phyloP scores from a whole-genome alignment of 164 flowering plant species.

The Platanus orientalis region DNA sequence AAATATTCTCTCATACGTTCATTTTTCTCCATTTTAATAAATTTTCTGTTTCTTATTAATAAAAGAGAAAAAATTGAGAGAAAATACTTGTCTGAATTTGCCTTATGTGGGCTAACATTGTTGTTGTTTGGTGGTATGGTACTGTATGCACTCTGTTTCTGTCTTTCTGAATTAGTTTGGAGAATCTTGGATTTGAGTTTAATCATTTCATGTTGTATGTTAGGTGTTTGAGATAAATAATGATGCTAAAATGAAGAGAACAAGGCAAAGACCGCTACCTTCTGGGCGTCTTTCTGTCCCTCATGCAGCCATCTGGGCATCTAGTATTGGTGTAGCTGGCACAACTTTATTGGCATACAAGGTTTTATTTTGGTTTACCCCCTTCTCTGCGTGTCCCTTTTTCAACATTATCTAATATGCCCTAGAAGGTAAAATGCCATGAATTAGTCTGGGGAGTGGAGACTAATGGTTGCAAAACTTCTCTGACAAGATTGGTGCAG shows the following conservation, averaged over 20 bases:
- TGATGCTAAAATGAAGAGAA: constrained; percentile 96
- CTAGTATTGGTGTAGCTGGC: constrained; percentile 70
- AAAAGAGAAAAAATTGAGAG: neutral
- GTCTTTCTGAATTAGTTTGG: neutral
- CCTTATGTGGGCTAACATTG: neutral
- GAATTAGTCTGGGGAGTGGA: constrained; percentile 5
- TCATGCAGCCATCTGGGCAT: constrained; percentile 86
- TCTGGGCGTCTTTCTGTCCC: constrained; percentile 68
- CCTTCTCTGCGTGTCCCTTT: neutral
- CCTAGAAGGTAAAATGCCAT: constrained; percentile 2
- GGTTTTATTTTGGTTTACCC: constrained; percentile 39
- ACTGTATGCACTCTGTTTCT: neutral
- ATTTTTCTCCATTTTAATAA: neutral
- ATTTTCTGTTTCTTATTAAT: neutral
- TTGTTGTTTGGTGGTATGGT: neutral
- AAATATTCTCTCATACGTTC: no score
- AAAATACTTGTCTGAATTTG: neutral
- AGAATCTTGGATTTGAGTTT: neutral
- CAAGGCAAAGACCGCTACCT: constrained; percentile 83
- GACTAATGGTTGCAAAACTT: constrained; percentile 30
- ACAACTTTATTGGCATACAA: constrained; percentile 72
- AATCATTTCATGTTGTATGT: constrained; percentile 6
- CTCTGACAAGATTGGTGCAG: constrained; percentile 76
- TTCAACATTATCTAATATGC: no score
- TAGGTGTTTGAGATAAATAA: constrained; percentile 82